Percentiles rank a stretch among this genome's conserved stretches.
Evolutionary conservation across 2,329 filamentous ascomycete genomes (phyloP).

Genomic region (Neofusicoccum cordaticola): DNA sequence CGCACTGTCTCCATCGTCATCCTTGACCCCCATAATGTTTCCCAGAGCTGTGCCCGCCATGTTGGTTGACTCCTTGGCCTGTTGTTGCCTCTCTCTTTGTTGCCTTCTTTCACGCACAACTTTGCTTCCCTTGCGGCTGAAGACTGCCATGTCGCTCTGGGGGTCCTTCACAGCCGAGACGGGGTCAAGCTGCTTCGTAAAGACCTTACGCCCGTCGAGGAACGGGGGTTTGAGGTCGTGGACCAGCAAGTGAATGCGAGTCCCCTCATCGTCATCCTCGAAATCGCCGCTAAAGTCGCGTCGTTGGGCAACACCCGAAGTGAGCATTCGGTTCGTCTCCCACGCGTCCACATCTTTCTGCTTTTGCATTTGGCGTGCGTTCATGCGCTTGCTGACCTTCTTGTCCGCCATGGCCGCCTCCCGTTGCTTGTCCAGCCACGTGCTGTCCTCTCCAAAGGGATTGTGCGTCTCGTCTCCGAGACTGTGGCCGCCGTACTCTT

Average conservation of each 20-base stretch:
- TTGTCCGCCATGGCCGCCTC: slow-evolving; percentile 76
- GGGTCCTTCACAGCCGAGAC: slow-evolving; percentile 89
- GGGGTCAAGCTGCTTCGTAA: slow-evolving; percentile 95
- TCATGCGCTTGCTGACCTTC: slow-evolving; percentile 70
- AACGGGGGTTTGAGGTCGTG: slow-evolving; percentile 95
- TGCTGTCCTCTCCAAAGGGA: slow-evolving; percentile 73
- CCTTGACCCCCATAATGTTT: slow-evolving; percentile 93
- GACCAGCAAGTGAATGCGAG: slow-evolving; percentile 83
- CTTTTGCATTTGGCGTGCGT: slow-evolving; percentile 74
- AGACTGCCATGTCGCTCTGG: slow-evolving; percentile 98
- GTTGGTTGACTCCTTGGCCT: slow-evolving; percentile 92
- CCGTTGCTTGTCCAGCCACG: slow-evolving; percentile 71
- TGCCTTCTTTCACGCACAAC: slow-evolving; percentile 89
- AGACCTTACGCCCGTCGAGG: slow-evolving; percentile 88
- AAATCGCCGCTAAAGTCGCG: slow-evolving; percentile 79
- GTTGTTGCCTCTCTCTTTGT: slow-evolving; percentile 87
- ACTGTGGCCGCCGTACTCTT: slow-evolving; percentile 73
- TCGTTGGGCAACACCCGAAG: slow-evolving; percentile 89
- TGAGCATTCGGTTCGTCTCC: slow-evolving; percentile 98
- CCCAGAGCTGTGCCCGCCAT: slow-evolving; percentile 87
- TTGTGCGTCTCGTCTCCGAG: slow-evolving; percentile 93
- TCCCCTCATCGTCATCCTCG: slow-evolving; percentile 85
- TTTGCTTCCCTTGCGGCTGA: slow-evolving; percentile 89
- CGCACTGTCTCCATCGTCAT: slow-evolving; percentile 85
- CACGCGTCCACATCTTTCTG: slow-evolving; percentile 95